Percentiles rank a stretch among this genome's conserved stretches.
Conservation (phyloP, 192 early-diverging fungal genomes). For the Podila epigama region DNA sequence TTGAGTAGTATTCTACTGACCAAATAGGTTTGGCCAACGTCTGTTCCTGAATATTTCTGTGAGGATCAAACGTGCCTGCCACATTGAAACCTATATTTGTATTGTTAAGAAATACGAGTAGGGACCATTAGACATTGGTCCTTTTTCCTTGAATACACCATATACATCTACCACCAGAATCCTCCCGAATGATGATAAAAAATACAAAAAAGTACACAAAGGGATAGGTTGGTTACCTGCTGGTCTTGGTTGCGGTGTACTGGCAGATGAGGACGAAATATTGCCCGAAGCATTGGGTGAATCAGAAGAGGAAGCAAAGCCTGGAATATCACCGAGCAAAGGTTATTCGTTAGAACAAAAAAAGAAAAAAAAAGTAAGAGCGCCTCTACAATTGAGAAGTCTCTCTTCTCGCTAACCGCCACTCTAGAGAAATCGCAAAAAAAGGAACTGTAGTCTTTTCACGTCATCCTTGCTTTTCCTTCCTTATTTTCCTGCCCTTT, state of each 20-base stretch:
- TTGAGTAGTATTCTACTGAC: conserved; percentile 92
- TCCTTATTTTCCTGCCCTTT: too few species aligned
- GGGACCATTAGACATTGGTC: too few species aligned
- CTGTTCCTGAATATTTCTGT: conserved; percentile 41
- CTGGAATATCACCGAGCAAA: too few species aligned
- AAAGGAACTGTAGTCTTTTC: too few species aligned
- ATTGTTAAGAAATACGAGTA: not conserved
- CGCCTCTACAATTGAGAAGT: too few species aligned
- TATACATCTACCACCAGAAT: too few species aligned
- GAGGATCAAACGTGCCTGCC: conserved; percentile 35
- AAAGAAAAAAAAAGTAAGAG: not conserved
- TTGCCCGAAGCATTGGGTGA: conserved; percentile 38
- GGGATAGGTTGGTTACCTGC: conserved; percentile 8
- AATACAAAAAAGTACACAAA: not conserved
- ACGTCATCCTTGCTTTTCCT: too few species aligned
- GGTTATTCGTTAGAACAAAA: too few species aligned
- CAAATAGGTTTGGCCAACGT: conserved; percentile 71
- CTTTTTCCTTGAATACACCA: too few species aligned
- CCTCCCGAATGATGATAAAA: not conserved
- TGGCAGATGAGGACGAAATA: conserved; percentile 25
- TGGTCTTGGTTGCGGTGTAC: conserved; percentile 37
- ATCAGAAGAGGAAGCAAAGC: conserved; percentile 27
- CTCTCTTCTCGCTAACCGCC: too few species aligned
- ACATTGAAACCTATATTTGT: conserved; percentile 18
- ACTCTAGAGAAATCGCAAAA: too few species aligned